phyloP scores from a whole-genome alignment of 768 basidiomycete species.

The Leucocoprinus sp. region DNA sequence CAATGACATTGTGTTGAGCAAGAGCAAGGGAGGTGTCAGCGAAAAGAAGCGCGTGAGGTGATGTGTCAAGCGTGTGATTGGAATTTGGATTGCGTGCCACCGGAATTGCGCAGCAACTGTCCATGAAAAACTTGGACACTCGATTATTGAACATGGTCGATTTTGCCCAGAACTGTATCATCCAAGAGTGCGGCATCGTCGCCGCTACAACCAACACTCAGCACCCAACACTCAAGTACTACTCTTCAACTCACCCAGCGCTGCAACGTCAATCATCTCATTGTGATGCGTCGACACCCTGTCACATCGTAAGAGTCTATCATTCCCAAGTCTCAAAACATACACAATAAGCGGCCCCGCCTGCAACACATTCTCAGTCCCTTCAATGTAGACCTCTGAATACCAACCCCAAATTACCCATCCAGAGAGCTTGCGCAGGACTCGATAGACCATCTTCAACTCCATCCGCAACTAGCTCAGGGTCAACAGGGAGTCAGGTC shows the following conservation, averaged over 20 bases:
- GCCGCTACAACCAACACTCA: constrained; percentile 25
- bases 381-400: constrained; percentile 49
- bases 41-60: constrained; percentile 30
- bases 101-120: constrained; percentile 65
- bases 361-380: constrained; percentile 45
- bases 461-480: constrained; percentile 26
- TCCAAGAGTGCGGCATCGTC: constrained; percentile 51
- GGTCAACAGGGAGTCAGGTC: neutral
- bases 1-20: constrained; percentile 46
- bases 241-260: constrained; percentile 25
- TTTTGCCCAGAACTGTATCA: constrained; percentile 66
- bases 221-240: neutral
- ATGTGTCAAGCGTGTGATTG: neutral
- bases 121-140: constrained; percentile 39
- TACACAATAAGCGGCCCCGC: constrained; percentile 57
- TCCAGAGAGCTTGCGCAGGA: constrained; percentile 52
- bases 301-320: neutral
- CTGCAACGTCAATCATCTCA: constrained; percentile 55
- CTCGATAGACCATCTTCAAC: constrained; percentile 46
- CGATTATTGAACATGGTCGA: constrained; percentile 58
- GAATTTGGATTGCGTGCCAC: constrained; percentile 53
- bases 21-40: constrained; percentile 47
- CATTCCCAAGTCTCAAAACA: constrained; percentile 18
- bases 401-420: constrained; percentile 57
- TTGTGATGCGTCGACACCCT: constrained; percentile 61